A percentile compares a stretch with the other conserved stretches of the same genome.
Conservation (phyloP, 2,329 filamentous ascomycete species). For the Pseudocercospora musae region DNA sequence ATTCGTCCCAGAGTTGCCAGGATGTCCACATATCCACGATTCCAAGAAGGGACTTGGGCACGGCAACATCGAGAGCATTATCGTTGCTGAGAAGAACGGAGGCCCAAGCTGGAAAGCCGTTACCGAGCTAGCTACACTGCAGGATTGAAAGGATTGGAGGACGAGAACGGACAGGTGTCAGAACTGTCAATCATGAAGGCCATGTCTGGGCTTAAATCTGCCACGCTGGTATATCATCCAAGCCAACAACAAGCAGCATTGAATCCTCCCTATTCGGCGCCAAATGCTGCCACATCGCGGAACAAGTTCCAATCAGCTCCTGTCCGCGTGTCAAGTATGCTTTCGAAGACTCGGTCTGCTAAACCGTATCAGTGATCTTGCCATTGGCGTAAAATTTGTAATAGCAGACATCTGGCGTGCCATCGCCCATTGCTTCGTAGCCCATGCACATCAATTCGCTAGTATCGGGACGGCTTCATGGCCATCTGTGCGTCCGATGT, state of each 20-base stretch:
- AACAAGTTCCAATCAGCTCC: not conserved
- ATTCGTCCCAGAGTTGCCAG: slow-evolving; percentile 20
- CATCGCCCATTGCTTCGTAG: not conserved
- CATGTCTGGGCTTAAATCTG: not conserved
- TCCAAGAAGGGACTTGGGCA: slow-evolving; percentile 23
- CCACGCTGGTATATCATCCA: not conserved
- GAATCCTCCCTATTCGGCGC: not conserved
- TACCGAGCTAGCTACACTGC: not conserved
- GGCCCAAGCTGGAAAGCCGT: slow-evolving; percentile 16
- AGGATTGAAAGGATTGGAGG: not conserved
- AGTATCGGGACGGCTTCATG: no score
- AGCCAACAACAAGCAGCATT: no score
- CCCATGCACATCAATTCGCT: not conserved
- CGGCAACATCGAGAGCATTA: slow-evolving; percentile 25
- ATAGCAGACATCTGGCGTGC: not conserved
- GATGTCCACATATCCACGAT: slow-evolving; percentile 28
- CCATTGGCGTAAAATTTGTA: not conserved
- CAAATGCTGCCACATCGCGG: not conserved
- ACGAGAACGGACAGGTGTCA: not conserved
- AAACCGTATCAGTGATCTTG: not conserved
- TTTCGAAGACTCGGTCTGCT: not conserved
- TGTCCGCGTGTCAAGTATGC: not conserved
- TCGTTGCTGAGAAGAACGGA: slow-evolving; percentile 20
- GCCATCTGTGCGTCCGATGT: no score
- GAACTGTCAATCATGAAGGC: not conserved